Evolutionary conservation across 2,329 filamentous ascomycete genomes (phyloP).

Genomic region (Alternaria ethzedia): DNA sequence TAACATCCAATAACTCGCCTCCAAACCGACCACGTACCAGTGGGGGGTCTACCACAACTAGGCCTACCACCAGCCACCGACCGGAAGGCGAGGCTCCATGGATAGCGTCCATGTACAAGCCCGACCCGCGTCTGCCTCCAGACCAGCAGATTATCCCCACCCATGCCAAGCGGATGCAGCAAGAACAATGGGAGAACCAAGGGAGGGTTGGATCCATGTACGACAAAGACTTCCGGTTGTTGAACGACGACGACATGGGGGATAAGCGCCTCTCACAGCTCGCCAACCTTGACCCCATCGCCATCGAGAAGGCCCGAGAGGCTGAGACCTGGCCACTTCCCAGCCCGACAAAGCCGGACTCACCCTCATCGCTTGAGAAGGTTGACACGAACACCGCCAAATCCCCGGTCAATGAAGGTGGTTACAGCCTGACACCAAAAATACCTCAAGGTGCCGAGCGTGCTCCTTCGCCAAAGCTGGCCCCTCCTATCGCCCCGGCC

Average conservation of each 20-base stretch:
- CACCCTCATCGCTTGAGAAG: constrained; percentile 25
- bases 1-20: constrained; percentile 46
- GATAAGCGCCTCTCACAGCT: constrained; percentile 41
- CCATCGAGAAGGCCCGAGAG: constrained; percentile 36
- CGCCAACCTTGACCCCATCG: constrained; percentile 29
- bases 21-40: constrained; percentile 66
- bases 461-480: constrained; percentile 34
- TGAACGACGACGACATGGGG: constrained; percentile 68
- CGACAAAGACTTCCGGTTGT: constrained; percentile 83
- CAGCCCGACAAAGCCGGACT: constrained; percentile 36
- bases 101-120: constrained; percentile 93
- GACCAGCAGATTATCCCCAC: constrained; percentile 96
- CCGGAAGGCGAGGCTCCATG: constrained; percentile 96
- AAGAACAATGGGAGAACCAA: constrained; percentile 94
- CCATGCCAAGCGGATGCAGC: constrained; percentile 86
- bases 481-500: constrained; percentile 30
- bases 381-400: constrained; percentile 29
- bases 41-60: constrained; percentile 58
- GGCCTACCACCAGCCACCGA: constrained; percentile 68
- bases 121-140: constrained; percentile 89
- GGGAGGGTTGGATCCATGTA: constrained; percentile 85
- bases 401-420: constrained; percentile 47
- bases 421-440: constrained; percentile 56
- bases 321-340: constrained; percentile 45
- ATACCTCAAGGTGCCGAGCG: constrained; percentile 44